These are phyloP conservation scores for Coniella vitis DNA, from an alignment of 2,329 filamentous ascomycete species.

Conservation along the genomic window DNA sequence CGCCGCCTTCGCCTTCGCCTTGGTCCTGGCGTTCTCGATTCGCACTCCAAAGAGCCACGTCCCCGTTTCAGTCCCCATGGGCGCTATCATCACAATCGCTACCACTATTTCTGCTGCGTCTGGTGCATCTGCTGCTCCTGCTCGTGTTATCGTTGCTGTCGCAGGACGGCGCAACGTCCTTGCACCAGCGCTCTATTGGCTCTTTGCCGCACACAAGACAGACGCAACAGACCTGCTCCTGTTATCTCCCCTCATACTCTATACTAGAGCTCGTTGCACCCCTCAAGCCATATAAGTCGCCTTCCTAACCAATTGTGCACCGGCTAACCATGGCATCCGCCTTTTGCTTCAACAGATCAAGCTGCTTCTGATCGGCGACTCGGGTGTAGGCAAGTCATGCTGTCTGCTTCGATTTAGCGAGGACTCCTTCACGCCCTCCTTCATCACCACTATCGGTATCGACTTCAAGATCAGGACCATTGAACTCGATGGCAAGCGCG, in stretches of 20 bases:
- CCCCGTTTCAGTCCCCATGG: conserved; percentile 4
- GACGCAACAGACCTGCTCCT: too few relatives aligned
- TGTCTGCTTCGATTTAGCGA: conserved; percentile 94
- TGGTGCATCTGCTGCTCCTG: too few relatives aligned
- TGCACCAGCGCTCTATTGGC: background rate
- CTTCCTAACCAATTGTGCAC: background rate
- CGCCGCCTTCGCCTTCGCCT: too few relatives aligned
- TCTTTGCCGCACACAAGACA: too few relatives aligned
- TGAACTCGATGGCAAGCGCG: conserved; percentile 95
- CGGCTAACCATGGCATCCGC: background rate
- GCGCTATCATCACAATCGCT: conserved; percentile 11
- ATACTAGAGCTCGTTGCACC: too few relatives aligned
- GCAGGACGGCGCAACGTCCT: background rate
- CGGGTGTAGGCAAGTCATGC: conserved; percentile 94
- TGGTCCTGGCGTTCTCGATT: conserved; percentile 2
- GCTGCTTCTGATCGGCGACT: conserved; percentile 92
- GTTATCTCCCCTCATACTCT: too few relatives aligned
- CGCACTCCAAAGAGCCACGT: conserved; percentile 15
- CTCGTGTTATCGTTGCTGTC: background rate
- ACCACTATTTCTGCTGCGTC: background rate
- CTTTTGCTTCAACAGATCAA: conserved; percentile 65
- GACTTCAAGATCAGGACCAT: conserved; percentile 99
- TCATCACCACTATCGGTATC: conserved; percentile 98
- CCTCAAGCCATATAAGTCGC: too few relatives aligned
- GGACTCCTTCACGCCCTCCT: conserved; percentile 94